Evolutionary conservation across 2,329 filamentous ascomycete species (phyloP).

Genomic region (Colletotrichum gloeosporioides): DNA sequence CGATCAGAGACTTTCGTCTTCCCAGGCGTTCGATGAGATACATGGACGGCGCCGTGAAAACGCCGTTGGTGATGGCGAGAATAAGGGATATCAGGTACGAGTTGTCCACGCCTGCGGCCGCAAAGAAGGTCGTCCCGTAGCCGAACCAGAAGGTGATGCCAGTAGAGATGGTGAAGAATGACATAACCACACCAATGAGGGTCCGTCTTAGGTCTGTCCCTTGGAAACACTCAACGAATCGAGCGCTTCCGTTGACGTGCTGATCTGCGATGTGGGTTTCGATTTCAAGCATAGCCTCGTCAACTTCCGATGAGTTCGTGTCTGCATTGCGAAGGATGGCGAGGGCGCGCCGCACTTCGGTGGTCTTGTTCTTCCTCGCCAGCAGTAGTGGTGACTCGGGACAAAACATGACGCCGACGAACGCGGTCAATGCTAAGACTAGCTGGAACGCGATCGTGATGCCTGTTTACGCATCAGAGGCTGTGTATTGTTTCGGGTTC

Average conservation of each 20-base stretch:
- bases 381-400: not conserved
- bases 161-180: not conserved
- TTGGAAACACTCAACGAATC: fast-evolving
- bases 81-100: not conserved
- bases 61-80: not conserved
- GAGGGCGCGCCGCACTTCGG: not conserved
- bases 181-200: not conserved
- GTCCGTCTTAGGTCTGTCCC: fast-evolving
- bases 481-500: not conserved
- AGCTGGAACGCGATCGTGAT: not conserved
- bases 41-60: not conserved
- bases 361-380: not conserved
- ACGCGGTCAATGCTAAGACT: not conserved
- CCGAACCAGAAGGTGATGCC: not conserved
- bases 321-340: not conserved
- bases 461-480: not conserved
- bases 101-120: not conserved
- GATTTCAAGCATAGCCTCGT: not conserved
- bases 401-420: not conserved
- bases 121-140: not conserved
- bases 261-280: not conserved
- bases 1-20: not conserved
- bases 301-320: not conserved
- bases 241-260: not conserved
- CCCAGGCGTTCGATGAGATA: not conserved